phyloP scores from a whole-genome alignment of 2,329 filamentous ascomycete genomes.

The Aspergillus brunneoviolaceus region DNA sequence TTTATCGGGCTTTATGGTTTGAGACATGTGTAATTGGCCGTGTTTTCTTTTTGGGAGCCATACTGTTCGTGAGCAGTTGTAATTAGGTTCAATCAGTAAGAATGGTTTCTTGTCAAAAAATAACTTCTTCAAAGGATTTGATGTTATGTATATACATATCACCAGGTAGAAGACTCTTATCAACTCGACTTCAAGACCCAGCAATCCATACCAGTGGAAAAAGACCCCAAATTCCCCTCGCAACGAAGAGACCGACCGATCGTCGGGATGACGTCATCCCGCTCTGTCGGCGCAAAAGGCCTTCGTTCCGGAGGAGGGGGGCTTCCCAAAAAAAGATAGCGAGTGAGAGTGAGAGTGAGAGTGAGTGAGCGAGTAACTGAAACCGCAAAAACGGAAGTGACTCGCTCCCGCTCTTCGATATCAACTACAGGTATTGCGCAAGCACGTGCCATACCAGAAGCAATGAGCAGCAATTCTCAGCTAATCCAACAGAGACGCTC shows the following conservation, averaged over 20 bases:
- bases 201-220: background rate
- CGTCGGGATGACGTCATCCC: constrained; percentile 32
- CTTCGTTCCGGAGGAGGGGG: background rate
- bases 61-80: too few relatives aligned
- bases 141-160: too few relatives aligned
- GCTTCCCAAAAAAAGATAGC: background rate
- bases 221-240: background rate
- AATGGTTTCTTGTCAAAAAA: too few relatives aligned
- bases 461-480: constrained; percentile 21
- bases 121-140: too few relatives aligned
- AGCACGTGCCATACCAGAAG: constrained; percentile 17
- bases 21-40: background rate
- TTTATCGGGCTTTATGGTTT: background rate
- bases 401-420: background rate
- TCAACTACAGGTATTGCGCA: background rate
- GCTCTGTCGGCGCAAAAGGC: constrained; percentile 18
- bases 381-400: too few relatives aligned
- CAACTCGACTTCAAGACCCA: background rate
- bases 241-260: background rate
- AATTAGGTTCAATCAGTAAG: too few relatives aligned
- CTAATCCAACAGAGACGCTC: constrained; percentile 35
- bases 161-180: too few relatives aligned
- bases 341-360: too few relatives aligned
- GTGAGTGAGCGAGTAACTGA: too few relatives aligned
- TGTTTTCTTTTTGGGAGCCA: too few relatives aligned